Base-by-base conservation (phyloP, 257 asterid genomes). In the Sherardia arvensis region DNA sequence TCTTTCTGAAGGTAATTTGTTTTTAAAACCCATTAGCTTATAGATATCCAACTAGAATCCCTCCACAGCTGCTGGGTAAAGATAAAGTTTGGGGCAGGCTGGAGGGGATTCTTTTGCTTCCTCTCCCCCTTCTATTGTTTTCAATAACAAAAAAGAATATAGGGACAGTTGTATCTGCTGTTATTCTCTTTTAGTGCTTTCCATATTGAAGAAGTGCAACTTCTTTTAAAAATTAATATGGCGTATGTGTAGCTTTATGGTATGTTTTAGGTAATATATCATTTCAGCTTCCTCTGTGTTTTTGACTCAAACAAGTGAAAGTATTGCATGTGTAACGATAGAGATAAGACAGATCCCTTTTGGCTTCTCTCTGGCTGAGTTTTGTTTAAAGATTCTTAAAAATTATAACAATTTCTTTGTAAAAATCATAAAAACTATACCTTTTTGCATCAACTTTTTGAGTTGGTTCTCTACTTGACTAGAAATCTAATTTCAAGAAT, bases 1-100 rank as follows among this genome's bases (percentile, higher is more conserved):
- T 69, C 80, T 87, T 73, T 70, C 81, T 73, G 91, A 87, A 90
- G 99, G 99, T 93, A 84, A 79, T 1, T 6, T 18, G 3, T 17
- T 53, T 68, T 79, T 14, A 0, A n/a, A n/a, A 34, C 65, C 59
- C 10, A 72, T 63, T 67, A 43, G 54, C 60, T 66, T 47, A 11
- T 49, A 21, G 9, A 27, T 63, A 15, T 27, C 12, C 28, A 17
- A 20, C 15, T 28, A 23, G 36, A 4, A 28, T 7, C 20, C 17
- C 43, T 28, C 10, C 59, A 47, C n/a, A n/a, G n/a, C n/a, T n/a
- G 20, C 27, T 45, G 53, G 54, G 28, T 2, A 40, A 25, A 11
- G 53, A 10, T 38, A 61, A 61, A 26, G 27, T 40, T 8, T 62
- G 27, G 66, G 5, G 22, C 56, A 15, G 38, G 21, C 26, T 56